Conservation (phyloP, 163 green algal genomes). For the Scenedesmus sp. region DNA sequence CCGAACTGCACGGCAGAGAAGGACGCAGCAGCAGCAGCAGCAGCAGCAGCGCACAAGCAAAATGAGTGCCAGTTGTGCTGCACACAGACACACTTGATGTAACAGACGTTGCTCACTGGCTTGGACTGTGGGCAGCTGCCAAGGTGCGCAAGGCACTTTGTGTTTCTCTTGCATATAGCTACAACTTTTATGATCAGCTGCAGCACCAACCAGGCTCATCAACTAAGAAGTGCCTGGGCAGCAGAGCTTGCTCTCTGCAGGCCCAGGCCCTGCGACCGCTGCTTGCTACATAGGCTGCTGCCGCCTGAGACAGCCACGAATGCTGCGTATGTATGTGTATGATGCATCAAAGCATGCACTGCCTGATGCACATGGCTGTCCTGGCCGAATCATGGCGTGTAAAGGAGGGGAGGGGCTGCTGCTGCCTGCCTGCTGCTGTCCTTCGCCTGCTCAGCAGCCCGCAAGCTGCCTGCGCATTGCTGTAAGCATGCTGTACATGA, state of each 20-base stretch:
- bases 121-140: no score
- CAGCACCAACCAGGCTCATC: no score
- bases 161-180: no score
- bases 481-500: not conserved
- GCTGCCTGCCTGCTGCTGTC: not conserved
- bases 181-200: no score
- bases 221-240: no score
- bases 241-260: no score
- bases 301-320: not conserved
- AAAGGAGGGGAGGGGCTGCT: not conserved
- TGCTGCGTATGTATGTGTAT: not conserved
- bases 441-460: not conserved
- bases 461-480: not conserved
- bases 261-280: no score
- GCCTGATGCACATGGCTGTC: not conserved
- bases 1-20: not conserved
- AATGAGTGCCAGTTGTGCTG: not conserved
- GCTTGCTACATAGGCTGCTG: not conserved
- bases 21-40: not conserved
- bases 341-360: not conserved
- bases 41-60: not conserved
- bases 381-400: not conserved
- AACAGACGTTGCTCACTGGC: not conserved
- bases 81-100: not conserved
- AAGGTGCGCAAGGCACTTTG: no score